Evolutionary conservation across 805 yeast genomes (phyloP), one percentile per base, ranked within the genome.

Genomic region (Wickerhamiella vanderwaltii): DNA sequence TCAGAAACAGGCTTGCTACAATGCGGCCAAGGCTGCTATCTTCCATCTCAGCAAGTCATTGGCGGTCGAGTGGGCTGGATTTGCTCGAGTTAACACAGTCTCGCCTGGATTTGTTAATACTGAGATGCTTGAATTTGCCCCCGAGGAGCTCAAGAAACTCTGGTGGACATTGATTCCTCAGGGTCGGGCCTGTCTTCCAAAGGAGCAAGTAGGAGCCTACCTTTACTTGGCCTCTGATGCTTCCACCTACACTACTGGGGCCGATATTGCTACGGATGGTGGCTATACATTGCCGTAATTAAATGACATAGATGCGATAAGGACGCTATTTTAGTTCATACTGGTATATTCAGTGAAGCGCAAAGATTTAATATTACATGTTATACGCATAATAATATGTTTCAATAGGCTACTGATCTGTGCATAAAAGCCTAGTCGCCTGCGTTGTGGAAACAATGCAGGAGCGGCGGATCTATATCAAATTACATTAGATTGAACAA

Each of bases 61-160:
- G 48, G 88, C 94, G 11, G 75, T 84, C 31, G 95, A 85, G 64
- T 85, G 94, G 93, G 75, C 86, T 17, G 72, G 75, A 1, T 80
- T 79, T 53, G 93, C 88, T 11, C 71, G 94, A 49, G 88, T 78
- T 46, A 83, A 83, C 65, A 66, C 80, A 23, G 73, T 83, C 22
- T 75, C 85, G 9, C 94, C 94, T 13, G 94, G 94, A 11, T 83
- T 83, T 65, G 77, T 82, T 46, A 71, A 69, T 40, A 79, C 91
- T 5, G 85, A 78, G 44, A 67, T 83, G 51, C 68, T 76, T 7
- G 66, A 63, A 43, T 63, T 62, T 29, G 55, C 71, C 19, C 70
- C 72, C 34, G 52, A 53, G 22, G 71, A 68, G 36, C 60, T 65
- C 45, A 61, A 63, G 48, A 58, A 60, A 25, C 62, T 61, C 45